Evolutionary conservation across 148 eudicot species (phyloP).

Genomic region (Suaeda aralocaspica): DNA sequence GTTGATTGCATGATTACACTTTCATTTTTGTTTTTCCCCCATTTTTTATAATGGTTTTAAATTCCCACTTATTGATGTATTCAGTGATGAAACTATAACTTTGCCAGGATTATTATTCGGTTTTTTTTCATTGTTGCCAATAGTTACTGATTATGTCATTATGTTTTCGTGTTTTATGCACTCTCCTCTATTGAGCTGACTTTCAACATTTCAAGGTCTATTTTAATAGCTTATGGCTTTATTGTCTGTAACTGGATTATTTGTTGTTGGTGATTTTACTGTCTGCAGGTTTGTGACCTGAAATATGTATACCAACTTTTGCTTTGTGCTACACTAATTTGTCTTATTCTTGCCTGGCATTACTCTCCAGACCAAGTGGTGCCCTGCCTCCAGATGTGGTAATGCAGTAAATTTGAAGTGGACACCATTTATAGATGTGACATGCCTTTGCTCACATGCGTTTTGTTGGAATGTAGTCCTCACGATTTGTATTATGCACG

Average conservation of each 20-base stretch:
- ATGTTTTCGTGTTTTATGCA: not conserved
- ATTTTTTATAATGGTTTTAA: too few relatives aligned
- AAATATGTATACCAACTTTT: not conserved
- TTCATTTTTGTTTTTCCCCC: too few relatives aligned
- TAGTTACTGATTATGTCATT: not conserved
- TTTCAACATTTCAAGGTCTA: not conserved
- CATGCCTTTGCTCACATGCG: constrained; percentile 48
- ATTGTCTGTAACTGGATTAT: not conserved
- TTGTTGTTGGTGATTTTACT: not conserved
- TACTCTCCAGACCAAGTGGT: constrained; percentile 62
- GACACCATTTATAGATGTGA: constrained; percentile 57
- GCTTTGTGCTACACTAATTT: constrained; percentile 6
- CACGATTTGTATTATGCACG: not conserved
- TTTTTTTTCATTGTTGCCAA: not conserved
- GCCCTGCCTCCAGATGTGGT: constrained; percentile 89
- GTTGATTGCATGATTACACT: too few relatives aligned
- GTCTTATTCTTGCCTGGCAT: not conserved
- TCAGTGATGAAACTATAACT: not conserved
- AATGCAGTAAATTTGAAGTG: constrained; percentile 57
- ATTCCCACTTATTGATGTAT: not conserved
- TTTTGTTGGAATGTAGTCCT: constrained; percentile 77
- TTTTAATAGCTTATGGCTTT: not conserved
- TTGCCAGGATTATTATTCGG: not conserved
- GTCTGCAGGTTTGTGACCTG: not conserved
- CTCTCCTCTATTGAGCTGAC: not conserved